Evolutionary conservation across 345 rosid genomes (phyloP), one percentile per base, ranked within the genome.

Genomic region (Nephelium lappaceum): DNA sequence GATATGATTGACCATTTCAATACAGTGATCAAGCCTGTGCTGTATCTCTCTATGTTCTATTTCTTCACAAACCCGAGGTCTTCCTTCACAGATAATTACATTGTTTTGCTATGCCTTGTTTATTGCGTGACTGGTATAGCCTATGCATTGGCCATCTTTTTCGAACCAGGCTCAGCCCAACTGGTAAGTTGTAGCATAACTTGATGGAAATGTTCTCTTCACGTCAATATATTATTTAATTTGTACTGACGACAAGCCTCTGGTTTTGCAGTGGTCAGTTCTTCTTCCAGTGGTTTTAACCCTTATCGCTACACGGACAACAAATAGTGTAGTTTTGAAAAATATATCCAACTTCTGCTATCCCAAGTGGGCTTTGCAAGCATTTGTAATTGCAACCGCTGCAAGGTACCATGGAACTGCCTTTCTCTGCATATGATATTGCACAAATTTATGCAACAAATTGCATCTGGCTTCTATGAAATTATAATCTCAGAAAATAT

Each of bases 41-140:
- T 94, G 63, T 94, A 94, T 81, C 93, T 96, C 79, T 91, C 98
- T 6, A 96, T 91, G 95, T 96, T 89, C 89, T 96, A 85, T 76
- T 91, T 90, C 91, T 93, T 96, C 81, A 94, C 94, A 21, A 94
- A 91, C 78, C 99, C 99, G 14, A 89, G 99, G 77, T 93, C 98
- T 36, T 78, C 90, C 55, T 91, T 96, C 51, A 71, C 87, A 1
- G 98, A 91, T 82, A 96, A 96, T 83, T 96, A 94, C 69, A 72
- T 72, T 39, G 91, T 96, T 81, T 69, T 94, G 89, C 92, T 94
- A 25, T 90, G 97, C 86, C 94, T 96, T 9, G 93, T 96, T 15
- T 96, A 96, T 83, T 96, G 99, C 74, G 97, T 94, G 58, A 96
- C 98, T 43, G 98, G 99, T 60, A 85, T 96, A 38, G 99, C 95